Percentiles rank a stretch among this genome's conserved stretches.
Conservation (phyloP, 164 flowering plant genomes). For the Annona cherimola region DNA sequence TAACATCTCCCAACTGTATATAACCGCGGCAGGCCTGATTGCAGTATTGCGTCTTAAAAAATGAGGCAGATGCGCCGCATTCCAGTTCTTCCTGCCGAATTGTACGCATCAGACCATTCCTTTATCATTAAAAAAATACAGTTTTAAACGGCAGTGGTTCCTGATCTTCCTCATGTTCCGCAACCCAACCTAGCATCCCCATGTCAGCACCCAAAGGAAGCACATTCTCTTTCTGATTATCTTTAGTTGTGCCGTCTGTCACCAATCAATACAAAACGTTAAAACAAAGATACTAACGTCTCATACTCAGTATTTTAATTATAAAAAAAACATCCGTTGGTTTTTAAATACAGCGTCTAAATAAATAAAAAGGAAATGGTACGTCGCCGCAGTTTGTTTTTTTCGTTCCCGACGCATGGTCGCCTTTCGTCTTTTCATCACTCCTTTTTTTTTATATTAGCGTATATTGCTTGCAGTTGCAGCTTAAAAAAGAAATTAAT, state of each 20-base stretch:
- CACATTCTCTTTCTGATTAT: neutral
- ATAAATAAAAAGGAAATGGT: neutral
- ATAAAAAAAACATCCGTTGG: neutral
- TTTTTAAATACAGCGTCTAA: neutral
- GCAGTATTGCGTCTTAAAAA: too few species aligned
- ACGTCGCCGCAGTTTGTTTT: constrained; percentile 4
- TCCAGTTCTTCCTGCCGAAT: neutral
- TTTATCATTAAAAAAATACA: too few species aligned
- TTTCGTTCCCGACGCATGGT: constrained; percentile 5
- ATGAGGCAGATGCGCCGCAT: too few species aligned
- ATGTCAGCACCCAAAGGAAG: neutral
- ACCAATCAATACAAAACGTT: neutral
- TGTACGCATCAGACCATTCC: neutral
- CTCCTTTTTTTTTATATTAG: neutral
- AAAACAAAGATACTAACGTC: neutral
- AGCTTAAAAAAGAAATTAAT: neutral
- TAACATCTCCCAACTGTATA: too few species aligned
- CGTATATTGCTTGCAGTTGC: neutral
- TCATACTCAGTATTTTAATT: neutral
- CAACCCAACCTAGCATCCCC: neutral
- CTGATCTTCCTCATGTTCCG: neutral
- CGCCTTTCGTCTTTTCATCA: constrained; percentile 11
- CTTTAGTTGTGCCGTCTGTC: neutral
- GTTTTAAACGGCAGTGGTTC: neutral
- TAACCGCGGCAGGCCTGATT: too few species aligned